Conservation (phyloP, 1,284 basidiomycete species). For the Cryptococcus sp. region DNA sequence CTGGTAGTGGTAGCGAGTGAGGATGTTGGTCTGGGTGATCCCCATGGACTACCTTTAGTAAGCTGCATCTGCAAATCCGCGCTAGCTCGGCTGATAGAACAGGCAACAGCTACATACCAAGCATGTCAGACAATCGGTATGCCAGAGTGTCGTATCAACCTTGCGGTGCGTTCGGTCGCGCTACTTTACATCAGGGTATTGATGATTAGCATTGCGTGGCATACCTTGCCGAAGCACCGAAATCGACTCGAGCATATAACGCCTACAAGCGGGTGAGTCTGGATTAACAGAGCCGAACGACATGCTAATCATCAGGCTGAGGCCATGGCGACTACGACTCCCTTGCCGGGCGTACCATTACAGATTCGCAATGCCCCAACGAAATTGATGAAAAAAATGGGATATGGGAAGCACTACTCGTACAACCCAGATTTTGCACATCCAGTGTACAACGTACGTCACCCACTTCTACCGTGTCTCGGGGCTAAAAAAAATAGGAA, state of each 20-base stretch:
- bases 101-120: constrained; percentile 70
- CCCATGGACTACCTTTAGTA: constrained; percentile 66
- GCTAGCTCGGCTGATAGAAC: neutral
- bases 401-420: constrained; percentile 65
- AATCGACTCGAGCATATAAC: constrained; percentile 73
- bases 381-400: constrained; percentile 71
- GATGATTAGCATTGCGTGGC: constrained; percentile 66
- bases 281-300: neutral
- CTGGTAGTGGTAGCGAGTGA: constrained; percentile 81
- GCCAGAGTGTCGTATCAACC: constrained; percentile 58
- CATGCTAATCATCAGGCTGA: constrained; percentile 52
- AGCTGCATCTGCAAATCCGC: constrained; percentile 16
- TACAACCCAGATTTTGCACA: constrained; percentile 78
- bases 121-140: constrained; percentile 80
- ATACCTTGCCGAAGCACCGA: constrained; percentile 76
- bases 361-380: constrained; percentile 86
- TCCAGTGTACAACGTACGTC: constrained; percentile 62
- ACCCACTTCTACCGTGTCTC: neutral
- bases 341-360: constrained; percentile 57
- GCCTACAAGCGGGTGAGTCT: constrained; percentile 59
- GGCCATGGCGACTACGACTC: constrained; percentile 54
- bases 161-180: constrained; percentile 30
- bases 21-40: constrained; percentile 76
- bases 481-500: constrained; percentile 32
- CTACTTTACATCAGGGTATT: neutral